Percentiles rank a stretch among this genome's conserved stretches.
Conservation (phyloP, 768 basidiomycete genomes). For the Mycena belliarum region DNA sequence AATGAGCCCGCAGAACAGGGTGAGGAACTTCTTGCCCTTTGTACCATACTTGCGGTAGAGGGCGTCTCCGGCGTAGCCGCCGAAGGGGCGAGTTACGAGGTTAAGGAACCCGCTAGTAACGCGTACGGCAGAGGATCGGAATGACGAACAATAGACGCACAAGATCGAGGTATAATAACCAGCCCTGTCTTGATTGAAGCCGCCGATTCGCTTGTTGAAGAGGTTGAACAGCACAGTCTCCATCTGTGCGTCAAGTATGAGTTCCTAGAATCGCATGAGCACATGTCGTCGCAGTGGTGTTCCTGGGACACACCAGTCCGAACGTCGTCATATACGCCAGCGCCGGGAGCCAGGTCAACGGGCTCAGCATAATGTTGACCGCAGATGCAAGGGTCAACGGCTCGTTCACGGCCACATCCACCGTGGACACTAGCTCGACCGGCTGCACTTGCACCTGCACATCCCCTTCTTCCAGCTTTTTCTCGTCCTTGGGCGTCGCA, state of each 20-base stretch:
- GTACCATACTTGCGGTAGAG: conserved; percentile 45
- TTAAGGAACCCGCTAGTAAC: conserved; percentile 48
- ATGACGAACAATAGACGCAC: conserved; percentile 1
- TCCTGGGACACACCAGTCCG: conserved; percentile 34
- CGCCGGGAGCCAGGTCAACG: conserved; percentile 56
- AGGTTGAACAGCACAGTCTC: conserved; percentile 45
- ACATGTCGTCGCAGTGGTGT: no score
- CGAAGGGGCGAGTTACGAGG: conserved; percentile 48
- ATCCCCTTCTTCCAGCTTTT: conserved; percentile 26
- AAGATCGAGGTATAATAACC: conserved; percentile 48
- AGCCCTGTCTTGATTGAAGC: conserved; percentile 50
- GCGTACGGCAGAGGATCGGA: neutral
- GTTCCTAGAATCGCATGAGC: no score
- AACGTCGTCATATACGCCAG: conserved; percentile 57
- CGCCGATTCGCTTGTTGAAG: conserved; percentile 33
- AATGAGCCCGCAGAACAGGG: conserved; percentile 41
- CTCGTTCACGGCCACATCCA: conserved; percentile 50
- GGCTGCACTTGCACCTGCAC: conserved; percentile 15
- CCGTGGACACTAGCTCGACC: conserved; percentile 30
- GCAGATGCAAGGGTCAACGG: conserved; percentile 37
- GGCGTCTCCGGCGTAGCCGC: conserved; percentile 49
- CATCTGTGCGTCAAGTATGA: conserved; percentile 56
- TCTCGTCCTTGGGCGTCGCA: conserved; percentile 31
- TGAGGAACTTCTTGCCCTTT: conserved; percentile 50
- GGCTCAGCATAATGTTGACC: conserved; percentile 35